Evolutionary conservation across 164 flowering plant genomes (phyloP), one percentile per base, ranked within the genome.

Genomic region (Macadamia tetraphylla): DNA sequence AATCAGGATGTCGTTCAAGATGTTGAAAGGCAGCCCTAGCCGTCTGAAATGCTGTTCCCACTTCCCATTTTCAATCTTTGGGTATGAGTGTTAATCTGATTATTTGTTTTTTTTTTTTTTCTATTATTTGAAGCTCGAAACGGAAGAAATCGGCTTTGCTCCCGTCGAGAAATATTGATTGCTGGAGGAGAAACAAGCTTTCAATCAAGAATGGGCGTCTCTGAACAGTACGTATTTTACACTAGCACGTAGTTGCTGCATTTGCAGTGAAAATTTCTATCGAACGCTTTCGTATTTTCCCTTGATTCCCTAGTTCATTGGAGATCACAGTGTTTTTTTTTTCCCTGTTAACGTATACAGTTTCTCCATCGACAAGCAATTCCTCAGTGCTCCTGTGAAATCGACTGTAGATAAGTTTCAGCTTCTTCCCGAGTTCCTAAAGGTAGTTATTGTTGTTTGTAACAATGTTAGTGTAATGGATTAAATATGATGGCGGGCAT

Each of bases 351-450:
- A 67, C 14, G 40, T 1, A 30, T 18, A 29, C 61, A 61, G 70
- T 7, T 23, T 10, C 29, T 51, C 64, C 1, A 58, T 79, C 11
- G 86, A 84, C 73, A 84, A 77, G 71, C 80, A 81, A 73, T 77
- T 73, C 58, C 83, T 83, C 3, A 75, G 86, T 1, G 82, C 87
- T 40, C 92, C 92, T 0, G 75, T 87, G 1, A 88, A 86, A 70
- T 76, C 80, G 0, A 75, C 86, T 0, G 90, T 88, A 0, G 88
- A 92, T 68, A 94, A 94, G 73, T 92, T 72, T 74, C 92, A 83
- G 65, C 89, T 94, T 17, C 76, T 94, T 59, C 97, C 99, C 0
- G 99, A 94, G 71, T 94, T 90, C 67, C 71, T 94, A 2, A 94
- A 91, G 90, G 95, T 89, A 61, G 6, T 6, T 10, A 15, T 10